Evolutionary conservation across 2,329 filamentous ascomycete species (phyloP), one percentile per base, ranked within the genome.

Genomic region (Calonectria leucothoes): DNA sequence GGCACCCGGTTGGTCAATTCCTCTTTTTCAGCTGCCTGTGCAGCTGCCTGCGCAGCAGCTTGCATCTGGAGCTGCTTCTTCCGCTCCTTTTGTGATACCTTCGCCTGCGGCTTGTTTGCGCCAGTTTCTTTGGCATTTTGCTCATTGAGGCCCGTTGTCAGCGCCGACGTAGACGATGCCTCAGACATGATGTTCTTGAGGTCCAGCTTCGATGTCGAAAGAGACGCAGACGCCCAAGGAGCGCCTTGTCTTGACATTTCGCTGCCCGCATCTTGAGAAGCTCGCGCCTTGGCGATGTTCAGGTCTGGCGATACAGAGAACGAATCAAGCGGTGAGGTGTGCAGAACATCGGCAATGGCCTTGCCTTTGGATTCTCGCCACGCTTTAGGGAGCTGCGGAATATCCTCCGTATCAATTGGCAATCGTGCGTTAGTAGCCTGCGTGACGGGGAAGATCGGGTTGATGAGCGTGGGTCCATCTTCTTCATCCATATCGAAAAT

Each of bases 401-500:
- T 79, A 1, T 78, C 74, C 5, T 82, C 81, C 15, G 77, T 48
- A 17, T 83, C 81, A 3, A 79, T 70, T 20, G 80, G 78, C 12
- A 76, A 74, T 12, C 73, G 76, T 29, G 73, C 52, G 17, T 77
- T 72, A 23, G 72, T 59, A 4, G 78, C 74, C 33, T 78, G 74
- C 8, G 74, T 70, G 15, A 70, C 66, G 15, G 80, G 78, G 11
- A 81, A 82, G 15, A 68, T 63, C 3, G 84, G 82, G 63, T 83
- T 86, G 31, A 75, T 74, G 10, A 77, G 70, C 1, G 76, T 78
- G 8, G 82, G 79, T 0, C 79, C 76, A 12, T 88, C 89, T 52
- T 95, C 95, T 45, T 97, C 95, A 72, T 98, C 96, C 95, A 98
- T 98, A 76, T 95, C 92, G 81, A 98, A 98, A 83, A 98, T 98